phyloP scores from a whole-genome alignment of 306 rosid species.

The Parietaria judaica region DNA sequence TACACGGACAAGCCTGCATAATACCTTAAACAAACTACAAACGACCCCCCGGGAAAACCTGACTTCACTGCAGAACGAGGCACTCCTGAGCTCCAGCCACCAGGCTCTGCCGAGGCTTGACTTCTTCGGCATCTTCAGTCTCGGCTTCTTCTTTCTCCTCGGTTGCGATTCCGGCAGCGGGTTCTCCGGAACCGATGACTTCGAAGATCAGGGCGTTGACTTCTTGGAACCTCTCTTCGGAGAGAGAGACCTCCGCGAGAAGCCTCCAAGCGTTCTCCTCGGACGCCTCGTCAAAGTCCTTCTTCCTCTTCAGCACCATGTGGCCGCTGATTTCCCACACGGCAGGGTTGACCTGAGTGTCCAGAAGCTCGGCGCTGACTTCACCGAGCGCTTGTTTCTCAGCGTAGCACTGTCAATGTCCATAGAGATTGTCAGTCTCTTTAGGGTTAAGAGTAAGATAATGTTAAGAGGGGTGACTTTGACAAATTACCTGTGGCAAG shows the following conservation, averaged over 20 bases:
- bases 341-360: conserved; percentile 98
- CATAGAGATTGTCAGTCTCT: background rate
- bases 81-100: conserved; percentile 61
- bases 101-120: conserved; percentile 23
- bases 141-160: conserved; percentile 19
- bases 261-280: conserved; percentile 92
- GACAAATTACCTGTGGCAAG: conserved; percentile 71
- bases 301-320: conserved; percentile 89
- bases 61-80: conserved; percentile 49
- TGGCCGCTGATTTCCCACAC: conserved; percentile 98
- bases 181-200: conserved; percentile 36
- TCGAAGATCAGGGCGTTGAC: conserved; percentile 65
- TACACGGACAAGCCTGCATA: conserved; percentile 24
- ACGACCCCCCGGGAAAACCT: conserved; percentile 11
- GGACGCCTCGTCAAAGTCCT: conserved; percentile 85
- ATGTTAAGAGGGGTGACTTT: background rate
- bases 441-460: background rate
- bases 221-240: conserved; percentile 80
- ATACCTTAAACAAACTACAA: conserved; percentile 20
- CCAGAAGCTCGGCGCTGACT: conserved; percentile 78
- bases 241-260: conserved; percentile 88
- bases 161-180: background rate
- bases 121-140: conserved; percentile 22
- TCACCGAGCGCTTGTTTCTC: conserved; percentile 98
- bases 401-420: conserved; percentile 66